phyloP scores from a whole-genome alignment of 768 basidiomycete genomes.

The Tephrocybe sp. region DNA sequence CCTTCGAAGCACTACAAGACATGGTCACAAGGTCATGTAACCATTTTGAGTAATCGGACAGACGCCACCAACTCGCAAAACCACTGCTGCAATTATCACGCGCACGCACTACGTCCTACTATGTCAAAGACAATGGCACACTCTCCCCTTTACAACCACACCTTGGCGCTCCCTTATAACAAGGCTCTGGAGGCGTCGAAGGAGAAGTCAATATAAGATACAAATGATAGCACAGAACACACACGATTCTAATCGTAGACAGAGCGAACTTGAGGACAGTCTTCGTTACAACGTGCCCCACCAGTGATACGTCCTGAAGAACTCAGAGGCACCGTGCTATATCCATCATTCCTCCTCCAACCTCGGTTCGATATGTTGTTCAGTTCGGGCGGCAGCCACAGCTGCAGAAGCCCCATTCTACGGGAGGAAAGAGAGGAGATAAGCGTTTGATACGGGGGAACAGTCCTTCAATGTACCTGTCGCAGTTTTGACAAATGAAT shows the following conservation, averaged over 20 bases:
- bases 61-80: too few relatives aligned
- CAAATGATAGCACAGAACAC: slow-evolving; percentile 12
- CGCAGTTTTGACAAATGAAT: slow-evolving; percentile 90
- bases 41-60: too few relatives aligned
- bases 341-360: slow-evolving; percentile 25
- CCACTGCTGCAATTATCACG: too few relatives aligned
- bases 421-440: not conserved
- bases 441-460: not conserved
- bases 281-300: not conserved
- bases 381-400: slow-evolving; percentile 19
- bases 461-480: slow-evolving; percentile 47
- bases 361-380: slow-evolving; percentile 31
- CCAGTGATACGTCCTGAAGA: slow-evolving; percentile 1
- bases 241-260: slow-evolving; percentile 13
- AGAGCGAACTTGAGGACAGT: slow-evolving; percentile 6
- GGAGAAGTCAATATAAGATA: slow-evolving; percentile 10
- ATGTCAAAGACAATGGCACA: too few relatives aligned
- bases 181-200: slow-evolving; percentile 1
- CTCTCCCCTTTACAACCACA: not conserved
- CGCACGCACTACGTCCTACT: too few relatives aligned
- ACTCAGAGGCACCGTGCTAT: not conserved
- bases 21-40: too few relatives aligned
- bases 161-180: not conserved
- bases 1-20: too few relatives aligned
- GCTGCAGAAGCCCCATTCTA: slow-evolving; percentile 24